Evolutionary conservation across 257 asterid species (phyloP).

Genomic region (Misopates orontium): DNA sequence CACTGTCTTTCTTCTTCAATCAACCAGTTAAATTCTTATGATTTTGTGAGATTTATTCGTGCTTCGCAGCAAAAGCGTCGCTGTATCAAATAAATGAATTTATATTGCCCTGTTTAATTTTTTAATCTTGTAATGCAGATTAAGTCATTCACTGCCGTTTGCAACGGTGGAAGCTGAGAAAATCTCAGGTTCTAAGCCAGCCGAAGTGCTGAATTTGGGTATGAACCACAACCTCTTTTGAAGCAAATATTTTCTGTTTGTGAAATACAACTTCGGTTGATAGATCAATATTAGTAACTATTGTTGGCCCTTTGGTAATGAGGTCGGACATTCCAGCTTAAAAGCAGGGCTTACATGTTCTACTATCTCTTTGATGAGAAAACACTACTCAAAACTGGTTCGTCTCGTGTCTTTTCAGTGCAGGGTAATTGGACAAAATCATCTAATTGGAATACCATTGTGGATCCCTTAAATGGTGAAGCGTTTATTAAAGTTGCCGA

Average conservation of each 20-base stretch:
- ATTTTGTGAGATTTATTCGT: not conserved
- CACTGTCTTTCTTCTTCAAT: not conserved
- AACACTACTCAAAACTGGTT: slow-evolving; percentile 11
- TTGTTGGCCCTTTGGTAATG: not conserved
- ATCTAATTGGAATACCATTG: slow-evolving; percentile 61
- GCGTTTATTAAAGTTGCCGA: slow-evolving; percentile 83
- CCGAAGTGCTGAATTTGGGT: slow-evolving; percentile 92
- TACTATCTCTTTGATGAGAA: not conserved
- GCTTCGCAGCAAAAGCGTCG: not conserved
- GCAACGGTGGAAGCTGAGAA: slow-evolving; percentile 73
- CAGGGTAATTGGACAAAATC: slow-evolving; percentile 83
- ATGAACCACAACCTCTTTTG: slow-evolving; percentile 19
- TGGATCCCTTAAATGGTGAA: slow-evolving; percentile 93
- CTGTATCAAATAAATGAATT: not conserved
- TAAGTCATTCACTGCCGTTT: slow-evolving; percentile 60
- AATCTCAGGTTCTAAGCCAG: slow-evolving; percentile 80
- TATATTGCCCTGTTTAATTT: too few species aligned
- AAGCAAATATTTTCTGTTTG: not conserved
- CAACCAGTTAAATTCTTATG: not conserved
- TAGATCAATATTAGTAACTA: not conserved
- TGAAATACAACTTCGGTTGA: not conserved
- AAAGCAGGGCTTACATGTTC: not conserved
- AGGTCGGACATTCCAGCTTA: not conserved
- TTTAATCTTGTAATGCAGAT: slow-evolving; percentile 50
- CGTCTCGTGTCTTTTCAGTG: slow-evolving; percentile 44